Conservation (phyloP, 2,329 filamentous ascomycete genomes). For the Chrysoporthe deuterocubensis region DNA sequence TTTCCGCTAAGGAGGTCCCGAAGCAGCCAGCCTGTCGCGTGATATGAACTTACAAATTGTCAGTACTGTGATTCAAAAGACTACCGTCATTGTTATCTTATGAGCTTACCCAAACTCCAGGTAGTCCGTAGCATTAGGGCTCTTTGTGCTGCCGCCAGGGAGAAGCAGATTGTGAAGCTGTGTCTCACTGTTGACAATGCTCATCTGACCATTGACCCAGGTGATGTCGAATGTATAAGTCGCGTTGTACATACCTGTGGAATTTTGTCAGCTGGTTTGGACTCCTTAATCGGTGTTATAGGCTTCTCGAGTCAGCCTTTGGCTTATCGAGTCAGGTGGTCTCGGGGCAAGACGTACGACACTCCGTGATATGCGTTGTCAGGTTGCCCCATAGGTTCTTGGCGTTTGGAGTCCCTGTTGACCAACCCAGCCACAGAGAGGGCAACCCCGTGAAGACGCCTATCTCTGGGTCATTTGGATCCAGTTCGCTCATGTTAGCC, state of each 20-base stretch:
- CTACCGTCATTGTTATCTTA: background rate
- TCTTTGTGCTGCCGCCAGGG: constrained; percentile 18
- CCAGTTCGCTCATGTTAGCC: constrained; percentile 20
- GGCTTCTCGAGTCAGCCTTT: background rate
- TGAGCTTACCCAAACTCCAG: constrained; percentile 27
- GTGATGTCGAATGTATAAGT: constrained; percentile 25
- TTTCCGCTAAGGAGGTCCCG: constrained; percentile 27
- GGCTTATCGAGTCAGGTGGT: background rate
- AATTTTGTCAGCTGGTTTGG: background rate
- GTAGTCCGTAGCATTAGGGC: constrained; percentile 21
- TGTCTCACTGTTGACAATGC: constrained; percentile 8
- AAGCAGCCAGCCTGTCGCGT: constrained; percentile 26
- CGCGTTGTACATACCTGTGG: constrained; percentile 23
- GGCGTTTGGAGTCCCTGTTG: constrained; percentile 17
- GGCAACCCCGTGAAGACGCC: constrained; percentile 25
- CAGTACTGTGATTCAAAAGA: background rate
- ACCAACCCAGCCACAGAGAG: constrained; percentile 29
- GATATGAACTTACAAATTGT: constrained; percentile 15
- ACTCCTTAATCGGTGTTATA: background rate
- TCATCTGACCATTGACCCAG: constrained; percentile 22
- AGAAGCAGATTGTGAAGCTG: constrained; percentile 17
- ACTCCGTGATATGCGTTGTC: constrained; percentile 25
- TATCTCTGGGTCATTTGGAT: constrained; percentile 18
- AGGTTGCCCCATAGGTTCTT: constrained; percentile 18
- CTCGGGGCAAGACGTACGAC: background rate